These are phyloP conservation scores for Dendrostoma leiphaemia DNA, from an alignment of 2,329 filamentous ascomycete species.

Conservation along the genomic window DNA sequence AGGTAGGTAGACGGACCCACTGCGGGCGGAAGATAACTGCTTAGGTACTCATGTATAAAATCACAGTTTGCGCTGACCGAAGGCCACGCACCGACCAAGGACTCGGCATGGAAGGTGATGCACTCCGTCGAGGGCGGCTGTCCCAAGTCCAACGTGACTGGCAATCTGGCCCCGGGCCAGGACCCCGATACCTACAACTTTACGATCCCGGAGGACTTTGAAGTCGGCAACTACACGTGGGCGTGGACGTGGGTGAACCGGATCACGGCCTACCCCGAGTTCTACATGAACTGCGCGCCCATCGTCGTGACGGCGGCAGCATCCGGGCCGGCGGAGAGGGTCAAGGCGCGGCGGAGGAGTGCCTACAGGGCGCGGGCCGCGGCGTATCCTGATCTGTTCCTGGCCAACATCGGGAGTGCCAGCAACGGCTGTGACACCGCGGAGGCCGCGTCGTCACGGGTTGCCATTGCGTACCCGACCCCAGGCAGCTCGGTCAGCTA, in stretches of 20 bases:
- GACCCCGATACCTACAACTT: slow-evolving; percentile 52
- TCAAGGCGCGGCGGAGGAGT: slow-evolving; percentile 12
- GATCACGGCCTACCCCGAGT: slow-evolving; percentile 68
- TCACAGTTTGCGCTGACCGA: slow-evolving; percentile 54
- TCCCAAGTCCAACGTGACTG: slow-evolving; percentile 48
- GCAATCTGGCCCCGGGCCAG: slow-evolving; percentile 44
- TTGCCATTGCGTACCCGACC: slow-evolving; percentile 56
- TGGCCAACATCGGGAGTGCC: slow-evolving; percentile 57
- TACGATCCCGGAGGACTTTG: slow-evolving; percentile 56
- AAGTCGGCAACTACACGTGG: slow-evolving; percentile 63
- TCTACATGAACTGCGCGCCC: slow-evolving; percentile 76
- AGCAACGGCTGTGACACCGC: slow-evolving; percentile 51
- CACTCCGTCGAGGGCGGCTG: slow-evolving; percentile 70
- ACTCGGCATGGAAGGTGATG: slow-evolving; percentile 67
- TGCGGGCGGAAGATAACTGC: too few species aligned
- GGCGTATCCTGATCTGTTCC: slow-evolving; percentile 64
- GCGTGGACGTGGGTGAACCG: slow-evolving; percentile 73
- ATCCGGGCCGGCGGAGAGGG: slow-evolving; percentile 19
- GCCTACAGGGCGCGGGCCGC: slow-evolving; percentile 37
- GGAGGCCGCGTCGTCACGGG: slow-evolving; percentile 40
- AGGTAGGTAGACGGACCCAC: too few species aligned
- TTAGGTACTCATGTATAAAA: too few species aligned
- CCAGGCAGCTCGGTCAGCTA: slow-evolving; percentile 56
- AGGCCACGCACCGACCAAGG: slow-evolving; percentile 46
- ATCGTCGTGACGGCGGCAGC: slow-evolving; percentile 46